Percentiles rank a stretch among this genome's conserved stretches.
Evolutionary conservation across 2,329 filamentous ascomycete species (phyloP).

Genomic region (Lomentospora prolificans): DNA sequence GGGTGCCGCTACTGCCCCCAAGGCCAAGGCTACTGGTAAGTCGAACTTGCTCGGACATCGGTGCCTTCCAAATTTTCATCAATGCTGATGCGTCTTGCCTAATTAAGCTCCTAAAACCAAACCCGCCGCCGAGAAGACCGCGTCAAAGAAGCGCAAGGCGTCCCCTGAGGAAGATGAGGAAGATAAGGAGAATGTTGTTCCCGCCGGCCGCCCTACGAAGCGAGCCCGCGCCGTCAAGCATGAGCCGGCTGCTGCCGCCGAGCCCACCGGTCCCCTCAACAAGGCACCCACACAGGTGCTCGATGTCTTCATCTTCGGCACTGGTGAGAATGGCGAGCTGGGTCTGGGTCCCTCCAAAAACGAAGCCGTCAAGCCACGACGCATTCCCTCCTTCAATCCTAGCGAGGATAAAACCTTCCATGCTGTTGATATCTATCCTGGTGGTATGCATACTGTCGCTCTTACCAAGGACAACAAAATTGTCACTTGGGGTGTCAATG

Average conservation of each 20-base stretch:
- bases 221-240: conserved; percentile 14
- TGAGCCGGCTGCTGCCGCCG: not conserved
- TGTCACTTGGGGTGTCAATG: conserved; percentile 80
- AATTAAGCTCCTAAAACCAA: not conserved
- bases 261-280: conserved; percentile 29
- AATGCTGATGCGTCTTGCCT: not conserved
- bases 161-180: conserved; percentile 9
- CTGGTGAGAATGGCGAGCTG: conserved; percentile 72
- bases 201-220: conserved; percentile 29
- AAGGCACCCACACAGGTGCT: conserved; percentile 51
- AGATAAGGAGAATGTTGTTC: conserved; percentile 8
- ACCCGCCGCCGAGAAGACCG: conserved; percentile 10
- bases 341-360: conserved; percentile 63
- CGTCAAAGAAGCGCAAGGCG: conserved; percentile 19
- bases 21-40: not conserved
- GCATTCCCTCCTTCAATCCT: conserved; percentile 74
- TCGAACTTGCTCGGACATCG: not conserved
- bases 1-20: not conserved
- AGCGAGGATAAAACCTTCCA: conserved; percentile 50
- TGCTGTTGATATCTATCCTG: conserved; percentile 66
- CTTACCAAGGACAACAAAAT: conserved; percentile 74
- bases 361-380: conserved; percentile 50
- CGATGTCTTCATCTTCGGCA: conserved; percentile 72
- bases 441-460: conserved; percentile 73
- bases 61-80: not conserved